Evolutionary conservation across 768 basidiomycete species (phyloP), one percentile per base, ranked within the genome.

Genomic region (Hortiboletus flavorubellus): DNA sequence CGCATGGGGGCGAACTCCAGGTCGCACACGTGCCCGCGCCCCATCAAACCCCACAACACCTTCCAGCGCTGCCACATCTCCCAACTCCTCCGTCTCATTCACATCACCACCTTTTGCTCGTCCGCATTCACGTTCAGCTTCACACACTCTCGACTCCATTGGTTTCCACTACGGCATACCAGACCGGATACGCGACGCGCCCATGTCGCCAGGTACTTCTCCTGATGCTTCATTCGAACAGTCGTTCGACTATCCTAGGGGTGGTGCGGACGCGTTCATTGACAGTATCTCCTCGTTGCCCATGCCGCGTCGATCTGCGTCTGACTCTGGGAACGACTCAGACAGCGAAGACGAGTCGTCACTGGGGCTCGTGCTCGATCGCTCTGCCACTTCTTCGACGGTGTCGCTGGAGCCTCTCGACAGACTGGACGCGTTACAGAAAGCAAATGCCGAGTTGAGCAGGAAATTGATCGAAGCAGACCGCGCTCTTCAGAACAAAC

Each of bases 381-480:
- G 86, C 10, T 75, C 76, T 30, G 73, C 77, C 3, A 71, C 82
- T 0, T 78, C 77, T 26, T 92, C 90, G 5, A 85, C 80, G 0
- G 79, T 78, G 2, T 91, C 90, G 2, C 74, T 93, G 65, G 85
- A 88, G 51, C 78, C 86, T 8, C 70, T 80, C n/a, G 90, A 92
- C 43, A 80, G 83, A 42, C 67, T 92, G 23, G 89, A 91, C 15
- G 86, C 81, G 6, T 69, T 95, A 58, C 83, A 86, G 67, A 80
- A 85, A 59, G 75, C 81, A 16, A 95, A 94, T 59, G 72, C 75
- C 3, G 93, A 95, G 34, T 73, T 95, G n/a, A 77, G 78, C 29
- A 76, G 84, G 61, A 92, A 91, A 68, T 72, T 91, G 34, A 73
- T 82, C 45, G 93, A 95, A 51, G 83, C 84, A 2, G 91, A 94